Conservation (phyloP, 345 rosid species). For the Citrus hindsii region DNA sequence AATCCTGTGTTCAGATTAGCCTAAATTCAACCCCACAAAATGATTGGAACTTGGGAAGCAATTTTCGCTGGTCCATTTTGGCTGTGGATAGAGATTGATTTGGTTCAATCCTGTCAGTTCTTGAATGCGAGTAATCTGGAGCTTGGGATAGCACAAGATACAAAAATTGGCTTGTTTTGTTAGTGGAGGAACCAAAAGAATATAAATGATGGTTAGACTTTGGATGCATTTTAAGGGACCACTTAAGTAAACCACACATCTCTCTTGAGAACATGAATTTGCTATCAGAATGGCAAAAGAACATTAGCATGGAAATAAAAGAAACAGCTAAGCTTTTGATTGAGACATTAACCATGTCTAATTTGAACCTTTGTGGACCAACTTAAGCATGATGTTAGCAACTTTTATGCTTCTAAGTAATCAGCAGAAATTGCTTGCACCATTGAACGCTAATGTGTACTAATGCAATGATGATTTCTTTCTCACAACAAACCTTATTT, state of each 20-base stretch:
- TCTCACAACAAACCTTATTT: no score
- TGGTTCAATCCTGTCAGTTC: slow-evolving; percentile 24
- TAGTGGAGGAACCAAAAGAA: not conserved
- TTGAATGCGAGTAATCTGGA: slow-evolving; percentile 5
- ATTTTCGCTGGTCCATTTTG: slow-evolving; percentile 3
- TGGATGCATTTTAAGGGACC: slow-evolving; percentile 32
- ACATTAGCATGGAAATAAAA: slow-evolving; percentile 15
- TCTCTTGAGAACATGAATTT: slow-evolving; percentile 2
- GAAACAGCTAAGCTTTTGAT: slow-evolving; percentile 37
- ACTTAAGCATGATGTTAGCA: not conserved
- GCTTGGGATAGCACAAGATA: slow-evolving; percentile 16
- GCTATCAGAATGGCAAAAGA: slow-evolving; percentile 23
- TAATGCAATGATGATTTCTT: no score
- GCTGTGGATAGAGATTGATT: slow-evolving; percentile 29
- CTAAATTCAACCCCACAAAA: slow-evolving; percentile 12
- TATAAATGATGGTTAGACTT: slow-evolving; percentile 22
- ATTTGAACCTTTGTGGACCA: slow-evolving; percentile 10
- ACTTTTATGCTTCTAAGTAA: not conserved
- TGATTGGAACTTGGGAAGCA: slow-evolving; percentile 20
- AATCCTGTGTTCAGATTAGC: not conserved
- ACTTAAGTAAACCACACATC: slow-evolving; percentile 1
- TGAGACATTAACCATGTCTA: slow-evolving; percentile 25
- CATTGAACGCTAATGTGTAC: not conserved
- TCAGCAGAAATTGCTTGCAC: not conserved
- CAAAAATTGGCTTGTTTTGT: slow-evolving; percentile 25